Evolutionary conservation across 345 rosid genomes (phyloP).

Genomic region (Eucalyptus tenuipes): DNA sequence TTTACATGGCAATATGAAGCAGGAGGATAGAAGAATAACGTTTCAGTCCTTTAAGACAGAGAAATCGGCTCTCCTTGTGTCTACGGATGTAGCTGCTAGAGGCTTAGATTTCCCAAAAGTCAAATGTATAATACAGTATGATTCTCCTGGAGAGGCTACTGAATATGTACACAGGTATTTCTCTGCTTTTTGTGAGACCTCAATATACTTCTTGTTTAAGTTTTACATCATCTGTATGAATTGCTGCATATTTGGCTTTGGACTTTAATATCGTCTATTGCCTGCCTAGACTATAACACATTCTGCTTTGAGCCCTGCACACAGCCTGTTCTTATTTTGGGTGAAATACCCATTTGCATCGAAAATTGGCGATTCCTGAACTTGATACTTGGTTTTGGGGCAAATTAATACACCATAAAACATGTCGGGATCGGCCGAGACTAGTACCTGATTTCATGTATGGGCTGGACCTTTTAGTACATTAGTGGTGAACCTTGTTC

Average conservation of each 20-base stretch:
- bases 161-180: constrained; percentile 93
- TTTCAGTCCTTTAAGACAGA: constrained; percentile 71
- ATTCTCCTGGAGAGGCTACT: constrained; percentile 98
- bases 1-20: constrained; percentile 93
- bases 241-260: neutral
- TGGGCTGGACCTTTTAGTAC: neutral
- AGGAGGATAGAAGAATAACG: constrained; percentile 69
- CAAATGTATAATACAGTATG: constrained; percentile 86
- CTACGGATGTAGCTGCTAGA: constrained; percentile 88
- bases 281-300: neutral
- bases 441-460: neutral
- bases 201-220: neutral
- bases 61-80: constrained; percentile 70
- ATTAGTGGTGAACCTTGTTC: neutral
- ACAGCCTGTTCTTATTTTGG: neutral
- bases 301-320: neutral
- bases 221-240: neutral
- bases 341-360: neutral
- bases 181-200: neutral
- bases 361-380: neutral
- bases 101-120: constrained; percentile 96
- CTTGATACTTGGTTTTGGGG: neutral
- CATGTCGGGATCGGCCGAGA: neutral
- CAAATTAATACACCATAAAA: neutral
- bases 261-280: neutral